These are phyloP conservation scores for Boletus coccyginus DNA, from an alignment of 768 basidiomycete genomes.

Conservation along the genomic window DNA sequence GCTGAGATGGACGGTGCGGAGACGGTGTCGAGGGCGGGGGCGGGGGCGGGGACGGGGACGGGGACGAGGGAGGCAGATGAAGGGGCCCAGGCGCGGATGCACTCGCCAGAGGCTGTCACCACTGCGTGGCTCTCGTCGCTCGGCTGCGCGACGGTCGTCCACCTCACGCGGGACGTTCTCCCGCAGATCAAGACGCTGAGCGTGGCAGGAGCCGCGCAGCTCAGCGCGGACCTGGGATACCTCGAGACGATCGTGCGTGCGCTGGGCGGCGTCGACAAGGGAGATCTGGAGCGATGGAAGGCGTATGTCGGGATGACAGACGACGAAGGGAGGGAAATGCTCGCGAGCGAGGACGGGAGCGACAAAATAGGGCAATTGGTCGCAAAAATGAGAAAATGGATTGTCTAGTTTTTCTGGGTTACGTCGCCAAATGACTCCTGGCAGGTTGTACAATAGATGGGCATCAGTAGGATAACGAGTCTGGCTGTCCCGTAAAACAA, in stretches of 20 bases:
- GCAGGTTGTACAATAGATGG: constrained; percentile 9
- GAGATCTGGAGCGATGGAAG: constrained; percentile 79
- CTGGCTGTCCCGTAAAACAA: not conserved
- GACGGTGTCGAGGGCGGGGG: constrained; percentile 27
- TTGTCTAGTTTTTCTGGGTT: not conserved
- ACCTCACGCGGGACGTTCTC: constrained; percentile 68
- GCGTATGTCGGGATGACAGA: constrained; percentile 64
- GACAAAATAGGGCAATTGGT: constrained; percentile 21
- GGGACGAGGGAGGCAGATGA: constrained; percentile 2
- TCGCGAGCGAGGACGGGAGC: constrained; percentile 16
- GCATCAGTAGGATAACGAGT: constrained; percentile 2
- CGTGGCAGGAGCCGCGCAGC: constrained; percentile 71
- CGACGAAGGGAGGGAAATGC: constrained; percentile 29
- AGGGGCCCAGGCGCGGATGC: constrained; percentile 30
- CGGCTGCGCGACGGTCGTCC: constrained; percentile 72
- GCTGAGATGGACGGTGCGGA: constrained; percentile 57
- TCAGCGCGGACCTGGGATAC: constrained; percentile 85
- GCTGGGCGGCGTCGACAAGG: constrained; percentile 86
- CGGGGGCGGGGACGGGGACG: constrained; percentile 25
- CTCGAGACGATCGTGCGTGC: constrained; percentile 88
- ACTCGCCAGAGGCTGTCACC: constrained; percentile 75
- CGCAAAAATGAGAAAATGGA: constrained; percentile 35
- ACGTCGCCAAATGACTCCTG: not conserved
- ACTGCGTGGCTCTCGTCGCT: constrained; percentile 92
- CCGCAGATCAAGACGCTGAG: constrained; percentile 69